These are phyloP conservation scores for Fonsecaea pedrosoi DNA, from an alignment of 2,329 filamentous ascomycete species.

Conservation along the genomic window DNA sequence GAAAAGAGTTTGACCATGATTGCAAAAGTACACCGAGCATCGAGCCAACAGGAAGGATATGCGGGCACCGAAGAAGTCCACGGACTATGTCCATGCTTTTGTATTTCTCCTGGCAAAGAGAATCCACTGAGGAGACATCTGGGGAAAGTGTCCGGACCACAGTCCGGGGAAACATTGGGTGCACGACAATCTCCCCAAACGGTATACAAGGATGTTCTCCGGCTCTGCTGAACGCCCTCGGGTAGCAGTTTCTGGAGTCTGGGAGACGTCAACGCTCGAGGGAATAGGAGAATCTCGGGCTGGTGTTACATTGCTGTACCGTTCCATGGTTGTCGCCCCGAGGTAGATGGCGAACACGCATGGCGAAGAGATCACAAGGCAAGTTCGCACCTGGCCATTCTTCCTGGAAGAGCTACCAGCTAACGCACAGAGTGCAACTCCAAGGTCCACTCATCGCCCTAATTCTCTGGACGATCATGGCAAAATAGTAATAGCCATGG, in stretches of 20 bases:
- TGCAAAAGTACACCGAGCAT: neutral
- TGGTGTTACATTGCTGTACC: neutral
- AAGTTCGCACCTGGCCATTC: neutral
- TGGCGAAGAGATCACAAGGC: conserved; percentile 3
- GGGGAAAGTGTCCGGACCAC: neutral
- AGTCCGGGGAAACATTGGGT: conserved; percentile 1
- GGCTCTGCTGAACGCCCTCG: neutral
- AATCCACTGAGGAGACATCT: conserved; percentile 9
- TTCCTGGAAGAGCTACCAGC: neutral
- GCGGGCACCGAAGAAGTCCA: neutral
- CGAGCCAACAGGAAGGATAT: neutral
- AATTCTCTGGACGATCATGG: neutral
- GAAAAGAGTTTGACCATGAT: conserved; percentile 11
- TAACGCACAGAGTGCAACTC: neutral
- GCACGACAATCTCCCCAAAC: neutral
- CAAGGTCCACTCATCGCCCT: neutral
- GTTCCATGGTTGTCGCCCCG: neutral
- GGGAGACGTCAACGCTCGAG: neutral
- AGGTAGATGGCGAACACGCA: neutral
- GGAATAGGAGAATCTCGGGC: neutral
- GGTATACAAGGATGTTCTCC: neutral
- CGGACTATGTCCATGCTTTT: conserved; percentile 8
- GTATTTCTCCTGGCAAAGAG: conserved; percentile 1
- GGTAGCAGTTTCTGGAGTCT: neutral
- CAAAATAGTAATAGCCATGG: neutral